These are phyloP conservation scores for Aspergillus texensis DNA, from an alignment of 2,329 filamentous ascomycete species.

Conservation along the genomic window DNA sequence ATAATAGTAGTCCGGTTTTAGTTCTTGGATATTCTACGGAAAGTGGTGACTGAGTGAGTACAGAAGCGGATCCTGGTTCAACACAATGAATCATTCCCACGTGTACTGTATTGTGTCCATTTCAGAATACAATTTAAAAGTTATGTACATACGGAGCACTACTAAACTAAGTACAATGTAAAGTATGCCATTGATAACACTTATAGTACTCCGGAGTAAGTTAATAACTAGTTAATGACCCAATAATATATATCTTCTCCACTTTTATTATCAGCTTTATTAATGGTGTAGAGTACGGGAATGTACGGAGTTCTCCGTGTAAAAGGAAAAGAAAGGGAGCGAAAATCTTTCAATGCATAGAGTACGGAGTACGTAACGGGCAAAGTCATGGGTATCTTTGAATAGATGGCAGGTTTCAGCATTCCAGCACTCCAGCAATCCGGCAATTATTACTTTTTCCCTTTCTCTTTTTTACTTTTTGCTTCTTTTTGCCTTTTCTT, in stretches of 20 bases:
- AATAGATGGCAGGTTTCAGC: background rate
- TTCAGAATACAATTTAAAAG: background rate
- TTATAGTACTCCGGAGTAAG: background rate
- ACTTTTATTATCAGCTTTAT: background rate
- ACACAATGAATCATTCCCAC: slow-evolving; percentile 1
- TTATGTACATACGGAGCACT: background rate
- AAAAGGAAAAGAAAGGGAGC: background rate
- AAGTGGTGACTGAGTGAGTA: background rate
- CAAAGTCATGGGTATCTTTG: background rate
- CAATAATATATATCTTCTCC: background rate
- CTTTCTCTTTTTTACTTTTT: background rate
- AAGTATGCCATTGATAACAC: background rate
- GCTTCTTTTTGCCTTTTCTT: background rate
- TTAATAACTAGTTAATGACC: background rate
- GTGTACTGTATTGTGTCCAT: background rate
- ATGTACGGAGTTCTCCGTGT: background rate
- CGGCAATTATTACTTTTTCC: background rate
- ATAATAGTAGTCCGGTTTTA: background rate
- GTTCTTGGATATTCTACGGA: background rate
- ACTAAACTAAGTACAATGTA: background rate
- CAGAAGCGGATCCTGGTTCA: background rate
- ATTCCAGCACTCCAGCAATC: background rate
- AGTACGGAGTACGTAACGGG: background rate
- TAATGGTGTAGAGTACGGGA: background rate
- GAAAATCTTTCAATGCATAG: background rate